Evolutionary conservation across 352 stramenopile genomes (phyloP), one percentile per base, ranked within the genome.

Genomic region (Salisapilia sapeloensis): DNA sequence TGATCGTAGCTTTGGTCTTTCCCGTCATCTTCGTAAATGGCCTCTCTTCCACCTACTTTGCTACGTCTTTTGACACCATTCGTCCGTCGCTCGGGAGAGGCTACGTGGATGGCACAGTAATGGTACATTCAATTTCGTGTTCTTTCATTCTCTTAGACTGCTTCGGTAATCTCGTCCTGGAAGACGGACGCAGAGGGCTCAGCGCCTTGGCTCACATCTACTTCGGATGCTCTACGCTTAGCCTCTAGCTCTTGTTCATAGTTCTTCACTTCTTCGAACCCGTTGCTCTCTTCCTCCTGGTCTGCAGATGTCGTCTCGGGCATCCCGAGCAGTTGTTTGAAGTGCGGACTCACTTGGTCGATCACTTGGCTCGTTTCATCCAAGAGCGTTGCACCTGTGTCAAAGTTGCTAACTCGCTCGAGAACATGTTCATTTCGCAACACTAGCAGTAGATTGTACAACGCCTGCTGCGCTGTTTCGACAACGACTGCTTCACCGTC

Each of bases 381-480:
- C 19, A 76, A 66, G 28, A 86, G 38, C 30, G 63, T 83, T 9
- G 56, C 39, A 19, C 39, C 51, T 18, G 49, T 72, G n/a, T 29
- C 50, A 7, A 53, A 40, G 23, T 53, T 58, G 30, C 46, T 70
- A 24, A 45, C 39, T 4, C 56, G 54, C 32, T 87, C 63, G 4
- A 91, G 53, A 11, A 87, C 52, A 2, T 76, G 52, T 21, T 91
- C 75, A 3, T 71, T 71, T 37, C 83, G 80, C 24, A 91, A 34
- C 27, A 91, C 76, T 6, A 87, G 44, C 38, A 91, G 42, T 38
- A 91, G 44, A 25, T 91, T 91, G 48, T 86, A 86, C 29, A 91
- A 44, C 26, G 75, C 83, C 42, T 91, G 75, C 31, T 87, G 50
- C 28, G 75, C 85, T 16, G 72, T 91, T 38, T 91, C 75, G 27